Conservation (phyloP, 345 rosid genomes). For the Citropsis articulata region DNA sequence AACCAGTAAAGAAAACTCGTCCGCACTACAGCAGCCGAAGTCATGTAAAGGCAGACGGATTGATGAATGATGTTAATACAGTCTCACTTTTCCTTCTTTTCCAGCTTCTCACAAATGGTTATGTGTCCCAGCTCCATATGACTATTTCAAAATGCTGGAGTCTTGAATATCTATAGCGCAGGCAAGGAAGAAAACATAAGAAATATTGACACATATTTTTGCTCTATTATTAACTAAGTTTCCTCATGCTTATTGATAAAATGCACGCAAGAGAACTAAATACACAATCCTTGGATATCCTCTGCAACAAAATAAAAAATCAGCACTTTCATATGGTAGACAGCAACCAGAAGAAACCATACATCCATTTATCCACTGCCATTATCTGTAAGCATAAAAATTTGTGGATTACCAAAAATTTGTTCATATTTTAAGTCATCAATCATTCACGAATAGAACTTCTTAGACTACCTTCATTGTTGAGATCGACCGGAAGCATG, state of each 20-base stretch:
- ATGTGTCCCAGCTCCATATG: not conserved
- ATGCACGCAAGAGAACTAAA: not conserved
- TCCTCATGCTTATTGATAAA: no score
- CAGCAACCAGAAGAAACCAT: not conserved
- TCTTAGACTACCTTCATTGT: conserved; percentile 43
- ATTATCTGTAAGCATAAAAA: not conserved
- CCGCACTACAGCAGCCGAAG: not conserved
- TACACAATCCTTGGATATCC: not conserved
- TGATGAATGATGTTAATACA: conserved; percentile 12
- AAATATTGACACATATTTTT: not conserved
- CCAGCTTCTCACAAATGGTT: not conserved
- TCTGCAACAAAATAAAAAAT: not conserved
- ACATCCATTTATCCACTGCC: not conserved
- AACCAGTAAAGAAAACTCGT: conserved; percentile 5
- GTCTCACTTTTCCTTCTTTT: conserved; percentile 2
- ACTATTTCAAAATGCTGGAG: conserved; percentile 6
- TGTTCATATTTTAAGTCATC: not conserved
- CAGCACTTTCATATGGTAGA: not conserved
- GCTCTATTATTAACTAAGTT: no score
- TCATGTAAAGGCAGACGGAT: conserved; percentile 3
- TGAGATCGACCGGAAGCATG: conserved; percentile 55
- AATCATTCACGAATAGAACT: not conserved
- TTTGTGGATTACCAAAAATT: not conserved
- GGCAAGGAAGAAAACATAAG: not conserved
- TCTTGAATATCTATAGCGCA: conserved; percentile 28